Base-by-base conservation (phyloP, 495 filamentous ascomycete species). In the Hypoxylon rickii region DNA sequence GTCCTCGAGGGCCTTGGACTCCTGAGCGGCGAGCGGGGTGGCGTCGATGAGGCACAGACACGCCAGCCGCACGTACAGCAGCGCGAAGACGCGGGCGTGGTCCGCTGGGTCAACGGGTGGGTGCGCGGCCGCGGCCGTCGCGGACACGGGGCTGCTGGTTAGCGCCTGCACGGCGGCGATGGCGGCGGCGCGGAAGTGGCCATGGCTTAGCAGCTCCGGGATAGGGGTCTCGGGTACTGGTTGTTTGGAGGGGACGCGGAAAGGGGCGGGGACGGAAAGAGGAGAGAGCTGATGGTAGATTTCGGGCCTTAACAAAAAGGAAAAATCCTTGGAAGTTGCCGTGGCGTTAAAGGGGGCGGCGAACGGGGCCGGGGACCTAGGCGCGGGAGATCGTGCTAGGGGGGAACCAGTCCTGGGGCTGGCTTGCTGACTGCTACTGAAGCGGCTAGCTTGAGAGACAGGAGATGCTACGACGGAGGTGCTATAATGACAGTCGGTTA, bases 61-160 rank as follows among this genome's bases (percentile, higher is more conserved):
- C n/a, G 89, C 82, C 2, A 97, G 80, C 2, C 94, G 88, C 7
- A 83, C 86, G 73, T 96, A 92, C 29, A 95, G 78, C 16, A 97
- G 78, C 13, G 77, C 69, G 69, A 96, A 92, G 22, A 97, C 87
- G 22, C 76, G 66, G 4, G 69, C 73, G 48, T 80, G 72, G 62
- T 93, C 83, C 2, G 79, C 76, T 0, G 81, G 76, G 21, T 75
- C 66, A 10, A 83, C 71, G 39, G 76, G 44, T 10, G 79, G 73
- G 10, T 75, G 72, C n/a, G 57, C 58, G 2, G 57, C 58, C 16
- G 72, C 61, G 1, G 45, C 20, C 8, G 56, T 37, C 16, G 44
- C 38, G 19, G 47, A 47, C 0, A 57, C 41, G 0, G 79, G 73
- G 10, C 79, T 72, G 17, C 82, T 79, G 6, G 85, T 76, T 21